Percentiles rank a stretch among this genome's conserved stretches.
phyloP scores from a whole-genome alignment of 192 early-diverging fungal species.

The Backusella westeae region DNA sequence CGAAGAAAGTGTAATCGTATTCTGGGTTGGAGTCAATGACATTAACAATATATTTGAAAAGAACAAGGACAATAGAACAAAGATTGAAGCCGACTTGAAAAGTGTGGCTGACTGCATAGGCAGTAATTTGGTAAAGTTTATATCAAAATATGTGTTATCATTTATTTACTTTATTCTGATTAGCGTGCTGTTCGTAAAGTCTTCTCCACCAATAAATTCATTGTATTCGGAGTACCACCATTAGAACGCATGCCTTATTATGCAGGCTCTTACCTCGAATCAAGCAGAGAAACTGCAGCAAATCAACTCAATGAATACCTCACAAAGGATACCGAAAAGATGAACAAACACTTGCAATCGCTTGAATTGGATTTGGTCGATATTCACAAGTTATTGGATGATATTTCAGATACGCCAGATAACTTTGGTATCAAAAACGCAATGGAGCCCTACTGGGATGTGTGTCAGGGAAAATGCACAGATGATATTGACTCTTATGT shows the following conservation, averaged over 20 bases:
- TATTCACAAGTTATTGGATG: constrained; percentile 18
- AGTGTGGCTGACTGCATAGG: constrained; percentile 25
- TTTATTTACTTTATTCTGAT: background rate
- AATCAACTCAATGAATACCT: constrained; percentile 10
- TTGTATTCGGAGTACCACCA: constrained; percentile 28
- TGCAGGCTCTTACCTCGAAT: background rate
- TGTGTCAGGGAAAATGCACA: constrained; percentile 28
- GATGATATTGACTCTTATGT: constrained; percentile 28
- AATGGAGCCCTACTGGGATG: constrained; percentile 24
- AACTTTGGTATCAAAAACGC: constrained; percentile 33
- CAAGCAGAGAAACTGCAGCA: constrained; percentile 11
- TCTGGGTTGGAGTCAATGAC: constrained; percentile 36
- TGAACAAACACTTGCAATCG: constrained; percentile 12
- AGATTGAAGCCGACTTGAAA: background rate
- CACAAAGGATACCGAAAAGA: constrained; percentile 6
- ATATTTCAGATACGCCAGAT: constrained; percentile 18
- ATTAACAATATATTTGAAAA: constrained; percentile 4
- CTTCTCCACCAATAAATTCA: constrained; percentile 22
- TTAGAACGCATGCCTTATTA: constrained; percentile 28
- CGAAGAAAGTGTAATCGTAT: constrained; percentile 31
- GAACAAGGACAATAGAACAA: background rate
- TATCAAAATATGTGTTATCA: background rate
- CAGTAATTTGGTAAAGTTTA: constrained; percentile 25
- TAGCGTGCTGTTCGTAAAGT: constrained; percentile 21
- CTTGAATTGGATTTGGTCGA: constrained; percentile 23